Conservation (phyloP, 495 filamentous ascomycete species). For the Pyrenopolyporus hunteri region DNA sequence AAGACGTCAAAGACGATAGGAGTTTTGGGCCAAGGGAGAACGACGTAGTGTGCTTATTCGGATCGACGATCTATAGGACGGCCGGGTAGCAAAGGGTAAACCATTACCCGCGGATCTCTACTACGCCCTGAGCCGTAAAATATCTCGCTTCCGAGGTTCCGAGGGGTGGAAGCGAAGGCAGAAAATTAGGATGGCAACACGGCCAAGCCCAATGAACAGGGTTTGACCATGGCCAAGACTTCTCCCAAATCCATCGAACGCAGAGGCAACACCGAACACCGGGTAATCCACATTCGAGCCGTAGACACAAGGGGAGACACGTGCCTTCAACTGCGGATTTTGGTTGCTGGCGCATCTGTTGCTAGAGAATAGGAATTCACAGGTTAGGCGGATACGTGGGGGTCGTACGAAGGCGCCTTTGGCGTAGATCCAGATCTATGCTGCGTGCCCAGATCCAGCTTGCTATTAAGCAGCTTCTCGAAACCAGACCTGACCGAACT, state of each 20-base stretch:
- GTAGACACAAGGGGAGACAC: neutral
- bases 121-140: neutral
- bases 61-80: neutral
- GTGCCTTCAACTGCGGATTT: neutral
- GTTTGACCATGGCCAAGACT: slow-evolving; percentile 2
- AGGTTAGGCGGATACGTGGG: neutral
- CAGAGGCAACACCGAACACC: neutral
- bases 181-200: neutral
- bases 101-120: neutral
- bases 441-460: no score
- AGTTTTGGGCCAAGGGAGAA: neutral
- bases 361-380: no score
- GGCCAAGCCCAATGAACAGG: neutral
- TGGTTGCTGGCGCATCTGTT: neutral
- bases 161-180: no score
- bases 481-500: neutral
- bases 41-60: neutral
- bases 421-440: no score
- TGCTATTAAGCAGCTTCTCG: neutral
- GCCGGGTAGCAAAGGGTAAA: neutral
- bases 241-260: neutral
- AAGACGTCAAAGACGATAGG: no score
- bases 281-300: neutral
- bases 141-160: neutral
- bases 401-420: no score